phyloP scores from a whole-genome alignment of 495 filamentous ascomycete genomes.

The Mytilinidion resinicola region DNA sequence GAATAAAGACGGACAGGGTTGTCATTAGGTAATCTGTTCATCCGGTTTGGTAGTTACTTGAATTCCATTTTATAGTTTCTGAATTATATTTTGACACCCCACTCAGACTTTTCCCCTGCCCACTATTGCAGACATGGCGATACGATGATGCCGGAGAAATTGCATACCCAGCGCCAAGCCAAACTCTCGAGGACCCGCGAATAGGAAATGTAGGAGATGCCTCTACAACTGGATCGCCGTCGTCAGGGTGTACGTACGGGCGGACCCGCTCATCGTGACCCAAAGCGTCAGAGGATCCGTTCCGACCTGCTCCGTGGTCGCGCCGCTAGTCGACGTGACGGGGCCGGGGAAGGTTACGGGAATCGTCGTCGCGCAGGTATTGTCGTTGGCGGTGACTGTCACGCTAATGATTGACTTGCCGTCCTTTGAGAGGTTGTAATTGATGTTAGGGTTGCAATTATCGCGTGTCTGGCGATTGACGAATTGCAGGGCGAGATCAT shows the following conservation, averaged over 20 bases:
- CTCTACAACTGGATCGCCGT: conserved; percentile 41
- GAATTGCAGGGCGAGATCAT: conserved; percentile 50
- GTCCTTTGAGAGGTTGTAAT: conserved; percentile 40
- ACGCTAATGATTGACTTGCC: conserved; percentile 44
- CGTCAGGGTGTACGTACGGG: conserved; percentile 47
- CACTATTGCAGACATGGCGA: too few species aligned
- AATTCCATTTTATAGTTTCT: too few species aligned
- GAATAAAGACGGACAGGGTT: too few species aligned
- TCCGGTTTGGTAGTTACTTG: too few species aligned
- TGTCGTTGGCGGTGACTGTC: conserved; percentile 46
- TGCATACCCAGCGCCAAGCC: not conserved
- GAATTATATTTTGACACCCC: too few species aligned
- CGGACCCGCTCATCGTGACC: conserved; percentile 48
- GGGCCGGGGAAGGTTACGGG: conserved; percentile 52
- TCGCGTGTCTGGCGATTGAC: conserved; percentile 49
- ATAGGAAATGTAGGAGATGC: conserved; percentile 3
- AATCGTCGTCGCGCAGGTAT: conserved; percentile 47
- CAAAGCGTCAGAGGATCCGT: conserved; percentile 55
- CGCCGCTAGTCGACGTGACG: conserved; percentile 36
- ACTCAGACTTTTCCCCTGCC: too few species aligned
- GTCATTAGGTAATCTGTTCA: too few species aligned
- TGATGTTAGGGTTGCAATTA: conserved; percentile 46
- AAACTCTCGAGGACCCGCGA: not conserved
- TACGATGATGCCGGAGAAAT: too few species aligned
- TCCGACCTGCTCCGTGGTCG: conserved; percentile 50